Conservation (phyloP, 352 stramenopile species). For the Paralagenidium karlingii region DNA sequence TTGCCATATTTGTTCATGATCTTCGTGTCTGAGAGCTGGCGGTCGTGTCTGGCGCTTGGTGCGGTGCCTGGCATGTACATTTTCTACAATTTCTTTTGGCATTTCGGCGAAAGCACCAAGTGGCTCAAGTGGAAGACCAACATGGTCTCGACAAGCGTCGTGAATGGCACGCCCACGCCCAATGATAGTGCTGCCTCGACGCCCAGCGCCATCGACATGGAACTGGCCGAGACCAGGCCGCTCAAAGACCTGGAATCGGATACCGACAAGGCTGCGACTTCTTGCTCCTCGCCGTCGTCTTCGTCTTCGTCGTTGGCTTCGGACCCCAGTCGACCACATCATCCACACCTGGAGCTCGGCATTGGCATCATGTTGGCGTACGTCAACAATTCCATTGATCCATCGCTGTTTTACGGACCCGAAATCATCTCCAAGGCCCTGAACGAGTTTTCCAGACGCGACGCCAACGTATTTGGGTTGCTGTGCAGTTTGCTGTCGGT, state of each 20-base stretch:
- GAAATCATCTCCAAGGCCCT: conserved; percentile 70
- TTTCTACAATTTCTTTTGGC: conserved; percentile 56
- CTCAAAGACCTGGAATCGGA: too few species aligned
- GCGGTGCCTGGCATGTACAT: conserved; percentile 61
- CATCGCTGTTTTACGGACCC: conserved; percentile 79
- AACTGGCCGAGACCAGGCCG: too few species aligned
- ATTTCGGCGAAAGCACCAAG: conserved; percentile 69
- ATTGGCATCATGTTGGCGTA: conserved; percentile 72
- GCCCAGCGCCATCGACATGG: too few species aligned
- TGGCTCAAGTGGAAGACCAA: conserved; percentile 66
- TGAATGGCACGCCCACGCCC: background rate
- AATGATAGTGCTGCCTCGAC: too few species aligned
- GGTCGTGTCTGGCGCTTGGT: conserved; percentile 54
- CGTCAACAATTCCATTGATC: conserved; percentile 82
- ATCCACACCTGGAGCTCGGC: conserved; percentile 42
- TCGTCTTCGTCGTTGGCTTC: background rate
- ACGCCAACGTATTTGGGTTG: conserved; percentile 73
- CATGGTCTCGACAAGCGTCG: background rate
- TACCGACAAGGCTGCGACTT: too few species aligned
- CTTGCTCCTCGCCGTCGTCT: too few species aligned
- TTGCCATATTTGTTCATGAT: conserved; percentile 79
- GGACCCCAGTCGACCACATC: background rate
- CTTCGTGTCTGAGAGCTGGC: conserved; percentile 59
- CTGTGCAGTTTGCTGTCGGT: conserved; percentile 53
- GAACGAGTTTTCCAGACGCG: conserved; percentile 28